Evolutionary conservation across 108 stramenopile species (phyloP), one percentile per base, ranked within the genome.

Genomic region (Skeletonema marinoi): DNA sequence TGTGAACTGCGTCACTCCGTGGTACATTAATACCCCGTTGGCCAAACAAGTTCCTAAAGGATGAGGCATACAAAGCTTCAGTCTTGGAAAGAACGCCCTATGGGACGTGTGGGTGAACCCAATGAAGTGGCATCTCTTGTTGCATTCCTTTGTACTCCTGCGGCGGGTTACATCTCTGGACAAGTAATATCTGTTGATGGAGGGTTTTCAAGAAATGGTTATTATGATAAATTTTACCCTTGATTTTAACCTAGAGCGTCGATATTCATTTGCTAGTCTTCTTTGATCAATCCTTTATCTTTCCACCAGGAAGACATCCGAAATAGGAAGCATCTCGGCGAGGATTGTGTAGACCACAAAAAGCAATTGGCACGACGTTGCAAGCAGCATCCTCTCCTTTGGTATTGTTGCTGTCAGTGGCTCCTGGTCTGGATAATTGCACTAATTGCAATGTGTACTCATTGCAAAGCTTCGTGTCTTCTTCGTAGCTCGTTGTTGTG

Each of bases 171-270:
- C 71, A 93, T 99, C 14, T 97, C 98, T n/a, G 98, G 98, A 4
- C 98, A 98, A 73, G 81, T 94, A 14, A 88, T 99, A n/a, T 87
- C 89, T 36, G 89, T 95, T 0, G 98, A 99, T 79, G 98, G 98
- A 44, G 98, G 98, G 1, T 83, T 95, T 77, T 88, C 89, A 3
- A 81, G 89, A 30, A 92, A 95, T 80, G 94, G 94, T 33, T 92
- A 90, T 70, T 79, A 88, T 54, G 90, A 68, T n/a, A 65, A 38
- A 21, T 68, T 38, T 35, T 68, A 69, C 16, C 66, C 68, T 60
- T 71, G 6, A 56, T 25, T 56, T 29, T 46, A 46, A 56, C 5
- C 19, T 25, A 56, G 19, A 56, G 25, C 54, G 54, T 56, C 25
- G 29, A 9, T 6, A 21, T 56, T 25, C 9, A 56, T 56, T 41